phyloP scores from a whole-genome alignment of 495 filamentous ascomycete species.

The Platismatia glauca region DNA sequence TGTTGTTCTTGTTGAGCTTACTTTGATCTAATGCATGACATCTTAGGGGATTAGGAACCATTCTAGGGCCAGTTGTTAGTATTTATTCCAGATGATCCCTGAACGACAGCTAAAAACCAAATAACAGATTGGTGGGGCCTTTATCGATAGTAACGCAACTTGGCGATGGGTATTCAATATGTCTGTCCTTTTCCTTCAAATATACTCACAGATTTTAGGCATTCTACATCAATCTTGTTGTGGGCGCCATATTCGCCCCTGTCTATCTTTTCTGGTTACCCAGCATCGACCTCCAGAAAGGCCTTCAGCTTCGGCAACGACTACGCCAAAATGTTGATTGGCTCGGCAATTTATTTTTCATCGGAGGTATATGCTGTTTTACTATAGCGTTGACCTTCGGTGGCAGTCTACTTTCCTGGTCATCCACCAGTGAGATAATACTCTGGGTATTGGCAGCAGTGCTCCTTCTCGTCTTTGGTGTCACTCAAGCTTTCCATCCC shows the following conservation, averaged over 20 bases:
- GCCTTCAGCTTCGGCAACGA: background rate
- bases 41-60: slow-evolving; percentile 36
- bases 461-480: slow-evolving; percentile 31
- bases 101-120: too few species aligned
- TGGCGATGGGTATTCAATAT: slow-evolving; percentile 62
- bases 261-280: slow-evolving; percentile 49
- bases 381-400: slow-evolving; percentile 43
- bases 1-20: too few species aligned
- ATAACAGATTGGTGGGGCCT: slow-evolving; percentile 43
- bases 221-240: slow-evolving; percentile 63
- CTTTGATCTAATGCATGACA: too few species aligned
- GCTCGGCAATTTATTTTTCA: slow-evolving; percentile 30
- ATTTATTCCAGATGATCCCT: too few species aligned
- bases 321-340: slow-evolving; percentile 24
- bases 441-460: slow-evolving; percentile 41
- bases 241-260: slow-evolving; percentile 41
- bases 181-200: too few species aligned
- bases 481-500: slow-evolving; percentile 15
- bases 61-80: slow-evolving; percentile 21
- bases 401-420: slow-evolving; percentile 29
- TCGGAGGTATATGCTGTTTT: slow-evolving; percentile 35
- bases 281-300: background rate
- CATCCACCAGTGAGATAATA: slow-evolving; percentile 39
- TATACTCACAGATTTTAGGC: slow-evolving; percentile 28
- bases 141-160: slow-evolving; percentile 42